phyloP scores from a whole-genome alignment of 2,329 filamentous ascomycete genomes.

The Scedosporium minutisporum region DNA sequence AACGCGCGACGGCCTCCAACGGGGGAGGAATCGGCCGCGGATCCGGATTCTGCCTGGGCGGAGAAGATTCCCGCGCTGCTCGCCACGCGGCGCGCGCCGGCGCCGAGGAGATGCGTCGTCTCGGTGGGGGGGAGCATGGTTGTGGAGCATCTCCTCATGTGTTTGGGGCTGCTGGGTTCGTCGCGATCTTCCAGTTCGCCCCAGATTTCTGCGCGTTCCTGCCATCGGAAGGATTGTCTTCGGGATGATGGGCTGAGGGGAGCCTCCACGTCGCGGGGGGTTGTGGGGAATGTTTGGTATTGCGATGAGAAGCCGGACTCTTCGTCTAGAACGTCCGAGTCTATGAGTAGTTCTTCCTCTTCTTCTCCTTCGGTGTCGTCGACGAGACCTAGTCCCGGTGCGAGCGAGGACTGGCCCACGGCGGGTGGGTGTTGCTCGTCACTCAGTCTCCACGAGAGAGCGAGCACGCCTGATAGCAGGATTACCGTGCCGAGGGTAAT shows the following conservation, averaged over 20 bases:
- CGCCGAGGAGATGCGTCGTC: constrained; percentile 27
- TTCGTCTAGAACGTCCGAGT: constrained; percentile 22
- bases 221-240: constrained; percentile 38
- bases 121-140: constrained; percentile 34
- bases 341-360: constrained; percentile 20
- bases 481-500: constrained; percentile 83
- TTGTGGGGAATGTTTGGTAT: constrained; percentile 16
- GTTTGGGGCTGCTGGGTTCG: constrained; percentile 20
- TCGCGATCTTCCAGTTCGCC: constrained; percentile 66
- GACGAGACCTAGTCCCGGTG: constrained; percentile 74
- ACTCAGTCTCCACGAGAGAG: constrained; percentile 85
- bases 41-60: neutral
- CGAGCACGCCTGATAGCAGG: constrained; percentile 77
- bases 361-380: constrained; percentile 58
- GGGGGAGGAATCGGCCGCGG: constrained; percentile 18
- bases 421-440: constrained; percentile 58
- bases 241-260: constrained; percentile 29
- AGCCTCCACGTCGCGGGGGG: constrained; percentile 39
- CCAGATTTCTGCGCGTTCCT: constrained; percentile 76
- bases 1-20: constrained; percentile 7
- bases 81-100: constrained; percentile 20
- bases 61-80: constrained; percentile 16
- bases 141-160: constrained; percentile 34
- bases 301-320: constrained; percentile 13
- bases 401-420: constrained; percentile 58